phyloP scores from a whole-genome alignment of 2,329 filamentous ascomycete species.

The Periglandula ipomoeae region DNA sequence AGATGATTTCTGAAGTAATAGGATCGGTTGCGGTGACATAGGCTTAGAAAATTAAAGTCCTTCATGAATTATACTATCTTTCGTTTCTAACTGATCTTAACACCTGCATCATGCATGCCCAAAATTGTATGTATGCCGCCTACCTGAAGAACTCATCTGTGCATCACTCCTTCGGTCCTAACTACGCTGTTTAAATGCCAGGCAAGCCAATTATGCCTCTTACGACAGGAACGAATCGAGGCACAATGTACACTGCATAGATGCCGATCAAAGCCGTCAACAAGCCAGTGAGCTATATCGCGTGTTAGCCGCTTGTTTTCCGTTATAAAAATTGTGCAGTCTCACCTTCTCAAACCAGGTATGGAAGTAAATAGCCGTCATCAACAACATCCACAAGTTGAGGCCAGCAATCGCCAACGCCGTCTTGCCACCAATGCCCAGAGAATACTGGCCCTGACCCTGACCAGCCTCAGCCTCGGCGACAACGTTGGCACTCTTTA shows the following conservation, averaged over 20 bases:
- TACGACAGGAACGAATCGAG: slow-evolving; percentile 38
- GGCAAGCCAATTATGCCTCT: slow-evolving; percentile 39
- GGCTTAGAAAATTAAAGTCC: too few relatives aligned
- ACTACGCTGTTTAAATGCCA: slow-evolving; percentile 18
- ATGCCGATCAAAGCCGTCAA: slow-evolving; percentile 36
- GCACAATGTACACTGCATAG: slow-evolving; percentile 43
- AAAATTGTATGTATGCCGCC: too few relatives aligned
- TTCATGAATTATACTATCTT: not conserved
- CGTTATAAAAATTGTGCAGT: not conserved
- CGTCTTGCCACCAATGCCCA: slow-evolving; percentile 44
- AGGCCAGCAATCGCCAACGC: slow-evolving; percentile 56
- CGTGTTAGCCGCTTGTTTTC: slow-evolving; percentile 13
- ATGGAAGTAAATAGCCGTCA: slow-evolving; percentile 98
- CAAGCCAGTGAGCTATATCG: slow-evolving; percentile 41
- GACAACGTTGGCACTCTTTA: slow-evolving; percentile 50
- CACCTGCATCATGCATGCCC: not conserved
- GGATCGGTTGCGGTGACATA: too few relatives aligned
- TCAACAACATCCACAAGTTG: slow-evolving; percentile 92
- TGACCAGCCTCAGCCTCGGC: slow-evolving; percentile 17
- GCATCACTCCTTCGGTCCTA: too few relatives aligned
- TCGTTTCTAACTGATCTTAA: not conserved
- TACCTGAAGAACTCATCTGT: too few relatives aligned
- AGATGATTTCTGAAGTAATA: too few relatives aligned
- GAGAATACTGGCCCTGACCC: slow-evolving; percentile 16
- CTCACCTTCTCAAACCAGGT: slow-evolving; percentile 94